These are phyloP conservation scores for Reutealis trisperma DNA, from an alignment of 345 rosid species.

Conservation along the genomic window DNA sequence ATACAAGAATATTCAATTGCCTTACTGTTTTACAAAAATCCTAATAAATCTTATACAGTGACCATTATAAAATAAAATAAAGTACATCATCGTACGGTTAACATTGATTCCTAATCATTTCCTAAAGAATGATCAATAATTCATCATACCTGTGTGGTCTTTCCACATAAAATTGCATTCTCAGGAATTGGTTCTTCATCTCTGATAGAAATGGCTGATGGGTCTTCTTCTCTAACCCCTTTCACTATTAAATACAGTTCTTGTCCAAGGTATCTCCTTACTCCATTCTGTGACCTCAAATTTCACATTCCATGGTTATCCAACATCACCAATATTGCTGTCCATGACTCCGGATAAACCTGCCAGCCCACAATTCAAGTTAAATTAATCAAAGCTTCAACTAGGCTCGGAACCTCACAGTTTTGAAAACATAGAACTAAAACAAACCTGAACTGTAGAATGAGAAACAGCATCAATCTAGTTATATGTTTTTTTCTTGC, in stretches of 20 bases:
- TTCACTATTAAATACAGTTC: constrained; percentile 43
- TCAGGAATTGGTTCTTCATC: constrained; percentile 33
- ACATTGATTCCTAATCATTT: too few species aligned
- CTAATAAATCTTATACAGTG: too few species aligned
- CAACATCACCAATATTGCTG: constrained; percentile 43
- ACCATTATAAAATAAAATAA: too few species aligned
- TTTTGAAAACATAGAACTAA: too few species aligned
- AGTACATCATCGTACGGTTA: too few species aligned
- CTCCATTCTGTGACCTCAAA: constrained; percentile 47
- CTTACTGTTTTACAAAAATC: too few species aligned
- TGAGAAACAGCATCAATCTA: constrained; percentile 36
- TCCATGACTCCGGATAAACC: constrained; percentile 52
- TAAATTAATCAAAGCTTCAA: too few species aligned
- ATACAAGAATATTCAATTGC: too few species aligned
- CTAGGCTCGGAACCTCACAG: too few species aligned
- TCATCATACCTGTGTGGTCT: not conserved
- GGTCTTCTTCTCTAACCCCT: constrained; percentile 19
- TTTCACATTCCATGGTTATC: constrained; percentile 57
- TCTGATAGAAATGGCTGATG: constrained; percentile 18
- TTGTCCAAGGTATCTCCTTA: constrained; percentile 44
- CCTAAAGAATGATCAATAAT: too few species aligned
- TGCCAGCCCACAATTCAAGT: not conserved
- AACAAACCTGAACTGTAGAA: constrained; percentile 41
- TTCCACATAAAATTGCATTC: constrained; percentile 31
- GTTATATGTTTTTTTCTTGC: constrained; percentile 26